Evolutionary conservation across 2,329 filamentous ascomycete genomes (phyloP).

Genomic region (Aspergillus floridensis): DNA sequence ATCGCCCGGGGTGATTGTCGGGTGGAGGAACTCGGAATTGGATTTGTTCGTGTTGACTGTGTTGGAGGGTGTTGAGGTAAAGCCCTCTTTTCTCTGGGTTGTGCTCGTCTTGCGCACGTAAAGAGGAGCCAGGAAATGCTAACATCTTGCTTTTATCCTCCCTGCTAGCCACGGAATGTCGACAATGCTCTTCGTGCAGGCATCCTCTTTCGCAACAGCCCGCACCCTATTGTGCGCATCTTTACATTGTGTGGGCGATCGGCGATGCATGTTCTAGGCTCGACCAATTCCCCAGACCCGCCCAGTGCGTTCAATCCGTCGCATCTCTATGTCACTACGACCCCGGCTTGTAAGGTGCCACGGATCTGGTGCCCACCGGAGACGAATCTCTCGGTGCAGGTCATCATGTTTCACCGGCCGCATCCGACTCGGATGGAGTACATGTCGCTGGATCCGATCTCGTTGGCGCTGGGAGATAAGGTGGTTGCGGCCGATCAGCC

Average conservation of each 20-base stretch:
- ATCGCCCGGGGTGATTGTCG: slow-evolving; percentile 80
- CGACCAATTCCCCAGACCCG: slow-evolving; percentile 63
- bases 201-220: slow-evolving; percentile 77
- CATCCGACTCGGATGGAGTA: slow-evolving; percentile 91
- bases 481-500: slow-evolving; percentile 37
- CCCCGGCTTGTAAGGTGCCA: slow-evolving; percentile 57
- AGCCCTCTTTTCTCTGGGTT: slow-evolving; percentile 27
- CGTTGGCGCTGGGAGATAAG: slow-evolving; percentile 78
- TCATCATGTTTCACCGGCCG: slow-evolving; percentile 85
- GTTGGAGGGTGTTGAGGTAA: slow-evolving; percentile 84
- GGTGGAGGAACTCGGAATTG: slow-evolving; percentile 88
- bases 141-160: not conserved
- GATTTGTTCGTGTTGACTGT: slow-evolving; percentile 90
- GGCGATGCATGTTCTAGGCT: slow-evolving; percentile 80
- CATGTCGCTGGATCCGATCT: slow-evolving; percentile 84
- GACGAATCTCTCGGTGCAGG: slow-evolving; percentile 71
- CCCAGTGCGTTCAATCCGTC: slow-evolving; percentile 60
- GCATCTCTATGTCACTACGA: slow-evolving; percentile 63
- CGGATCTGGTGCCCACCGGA: slow-evolving; percentile 66
- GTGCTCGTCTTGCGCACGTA: not conserved
- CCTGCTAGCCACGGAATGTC: slow-evolving; percentile 66
- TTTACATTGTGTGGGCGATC: slow-evolving; percentile 80
- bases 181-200: slow-evolving; percentile 83
- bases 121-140: not conserved
- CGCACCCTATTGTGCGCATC: slow-evolving; percentile 75